phyloP scores from a whole-genome alignment of 768 basidiomycete genomes.

The Mycena metata region DNA sequence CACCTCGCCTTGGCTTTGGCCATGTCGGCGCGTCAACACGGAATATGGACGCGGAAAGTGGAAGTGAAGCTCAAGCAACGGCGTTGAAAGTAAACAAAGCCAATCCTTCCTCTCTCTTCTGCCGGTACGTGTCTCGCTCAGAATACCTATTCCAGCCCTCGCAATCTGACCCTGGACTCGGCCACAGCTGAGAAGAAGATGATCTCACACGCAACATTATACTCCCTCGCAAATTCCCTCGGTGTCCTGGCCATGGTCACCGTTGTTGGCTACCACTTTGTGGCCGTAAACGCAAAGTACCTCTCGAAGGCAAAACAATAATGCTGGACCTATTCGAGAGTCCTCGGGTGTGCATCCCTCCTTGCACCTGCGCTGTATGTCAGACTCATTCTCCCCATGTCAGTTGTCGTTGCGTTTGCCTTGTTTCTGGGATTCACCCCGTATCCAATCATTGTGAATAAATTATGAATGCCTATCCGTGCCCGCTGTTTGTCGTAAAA shows the following conservation, averaged over 20 bases:
- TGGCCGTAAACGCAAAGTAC: slow-evolving; percentile 80
- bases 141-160: too few species aligned
- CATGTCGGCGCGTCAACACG: slow-evolving; percentile 52
- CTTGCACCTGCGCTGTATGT: background rate
- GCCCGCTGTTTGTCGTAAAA: background rate
- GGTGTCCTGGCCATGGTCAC: slow-evolving; percentile 90
- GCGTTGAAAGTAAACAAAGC: slow-evolving; percentile 35
- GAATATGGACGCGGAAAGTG: slow-evolving; percentile 37
- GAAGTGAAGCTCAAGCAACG: slow-evolving; percentile 5
- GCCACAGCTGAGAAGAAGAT: slow-evolving; percentile 54
- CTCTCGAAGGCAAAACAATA: slow-evolving; percentile 34
- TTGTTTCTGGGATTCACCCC: background rate
- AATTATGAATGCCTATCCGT: slow-evolving; percentile 5
- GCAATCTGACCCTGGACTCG: background rate
- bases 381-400: background rate
- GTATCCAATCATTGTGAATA: slow-evolving; percentile 3
- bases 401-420: background rate
- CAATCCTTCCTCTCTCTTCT: slow-evolving; percentile 31
- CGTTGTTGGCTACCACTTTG: slow-evolving; percentile 90
- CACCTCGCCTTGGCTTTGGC: slow-evolving; percentile 77
- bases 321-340: background rate
- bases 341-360: slow-evolving; percentile 8
- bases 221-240: slow-evolving; percentile 84
- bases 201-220: slow-evolving; percentile 87
- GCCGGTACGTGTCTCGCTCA: slow-evolving; percentile 38